These are phyloP conservation scores for Chrysoporthe deuterocubensis DNA, from an alignment of 2,329 filamentous ascomycete genomes.

Conservation along the genomic window DNA sequence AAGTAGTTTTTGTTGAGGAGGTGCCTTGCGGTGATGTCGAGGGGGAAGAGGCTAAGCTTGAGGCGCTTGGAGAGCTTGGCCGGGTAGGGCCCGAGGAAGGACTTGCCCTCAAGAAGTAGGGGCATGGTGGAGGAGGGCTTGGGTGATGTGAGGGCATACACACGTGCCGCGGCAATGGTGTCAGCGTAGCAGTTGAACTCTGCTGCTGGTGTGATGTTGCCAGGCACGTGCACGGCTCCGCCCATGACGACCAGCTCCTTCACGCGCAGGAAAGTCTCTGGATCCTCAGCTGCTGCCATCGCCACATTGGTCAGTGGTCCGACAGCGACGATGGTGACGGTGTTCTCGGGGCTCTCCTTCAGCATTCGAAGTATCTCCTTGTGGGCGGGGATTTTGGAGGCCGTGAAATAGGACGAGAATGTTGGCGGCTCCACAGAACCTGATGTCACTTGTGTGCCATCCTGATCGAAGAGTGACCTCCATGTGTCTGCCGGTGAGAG, in stretches of 20 bases:
- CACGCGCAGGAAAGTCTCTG: slow-evolving; percentile 83
- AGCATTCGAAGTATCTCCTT: slow-evolving; percentile 89
- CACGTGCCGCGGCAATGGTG: slow-evolving; percentile 73
- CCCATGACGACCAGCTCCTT: slow-evolving; percentile 98
- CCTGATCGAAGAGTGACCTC: slow-evolving; percentile 66
- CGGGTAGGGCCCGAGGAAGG: slow-evolving; percentile 65
- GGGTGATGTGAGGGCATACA: slow-evolving; percentile 77
- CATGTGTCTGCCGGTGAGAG: slow-evolving; percentile 75
- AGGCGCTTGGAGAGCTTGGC: slow-evolving; percentile 64
- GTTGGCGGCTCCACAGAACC: slow-evolving; percentile 45
- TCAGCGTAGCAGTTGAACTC: slow-evolving; percentile 98
- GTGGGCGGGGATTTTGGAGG: slow-evolving; percentile 75
- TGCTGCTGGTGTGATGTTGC: slow-evolving; percentile 83
- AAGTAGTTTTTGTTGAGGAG: slow-evolving; percentile 67
- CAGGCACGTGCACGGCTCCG: slow-evolving; percentile 76
- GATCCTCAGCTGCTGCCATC: slow-evolving; percentile 83
- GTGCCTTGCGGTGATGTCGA: slow-evolving; percentile 78
- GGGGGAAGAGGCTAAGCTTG: slow-evolving; percentile 72
- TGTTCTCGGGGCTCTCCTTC: slow-evolving; percentile 78
- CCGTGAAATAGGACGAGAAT: slow-evolving; percentile 69
- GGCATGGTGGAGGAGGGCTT: slow-evolving; percentile 82
- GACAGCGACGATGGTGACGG: slow-evolving; percentile 86
- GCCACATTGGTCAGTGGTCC: slow-evolving; percentile 95
- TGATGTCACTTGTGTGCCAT: slow-evolving; percentile 35
- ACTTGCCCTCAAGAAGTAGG: slow-evolving; percentile 56